Percentiles rank a stretch among this genome's conserved stretches.
These are phyloP conservation scores for Hirschfeldia incana DNA, from an alignment of 345 rosid species.

Conservation along the genomic window DNA sequence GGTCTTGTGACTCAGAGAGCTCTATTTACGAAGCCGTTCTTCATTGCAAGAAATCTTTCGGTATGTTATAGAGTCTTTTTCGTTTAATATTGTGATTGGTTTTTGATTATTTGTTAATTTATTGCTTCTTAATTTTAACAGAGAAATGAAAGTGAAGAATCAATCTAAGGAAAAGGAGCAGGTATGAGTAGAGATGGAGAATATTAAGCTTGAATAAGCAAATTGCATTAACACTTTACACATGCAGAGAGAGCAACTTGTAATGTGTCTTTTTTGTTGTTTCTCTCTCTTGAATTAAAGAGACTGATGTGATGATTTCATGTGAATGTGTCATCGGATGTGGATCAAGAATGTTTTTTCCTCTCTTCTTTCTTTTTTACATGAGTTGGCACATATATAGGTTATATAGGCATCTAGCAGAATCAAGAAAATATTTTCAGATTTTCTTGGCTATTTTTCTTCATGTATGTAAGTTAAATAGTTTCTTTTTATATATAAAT, in stretches of 20 bases:
- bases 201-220: conserved; percentile 31
- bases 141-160: conserved; percentile 25
- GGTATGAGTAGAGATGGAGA: conserved; percentile 33
- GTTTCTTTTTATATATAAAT: conserved; percentile 20
- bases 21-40: conserved; percentile 94
- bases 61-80: conserved; percentile 24
- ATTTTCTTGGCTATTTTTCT: conserved; percentile 33
- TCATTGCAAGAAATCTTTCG: conserved; percentile 91
- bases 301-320: conserved; percentile 40
- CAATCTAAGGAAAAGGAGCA: conserved; percentile 28
- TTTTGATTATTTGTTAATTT: not conserved
- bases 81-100: not conserved
- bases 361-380: not conserved
- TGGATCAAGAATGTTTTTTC: conserved; percentile 31
- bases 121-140: conserved; percentile 2
- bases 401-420: conserved; percentile 33
- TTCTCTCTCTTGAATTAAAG: conserved; percentile 36
- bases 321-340: conserved; percentile 44
- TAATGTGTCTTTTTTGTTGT: conserved; percentile 40
- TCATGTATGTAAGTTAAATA: conserved; percentile 22
- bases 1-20: conserved; percentile 83
- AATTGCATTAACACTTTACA: conserved; percentile 29
- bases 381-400: conserved; percentile 41
- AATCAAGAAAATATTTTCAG: conserved; percentile 38
- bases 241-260: conserved; percentile 39